These are phyloP conservation scores for Mycosphaerelloides madeirae DNA, from an alignment of 2,329 filamentous ascomycete species.

Conservation along the genomic window DNA sequence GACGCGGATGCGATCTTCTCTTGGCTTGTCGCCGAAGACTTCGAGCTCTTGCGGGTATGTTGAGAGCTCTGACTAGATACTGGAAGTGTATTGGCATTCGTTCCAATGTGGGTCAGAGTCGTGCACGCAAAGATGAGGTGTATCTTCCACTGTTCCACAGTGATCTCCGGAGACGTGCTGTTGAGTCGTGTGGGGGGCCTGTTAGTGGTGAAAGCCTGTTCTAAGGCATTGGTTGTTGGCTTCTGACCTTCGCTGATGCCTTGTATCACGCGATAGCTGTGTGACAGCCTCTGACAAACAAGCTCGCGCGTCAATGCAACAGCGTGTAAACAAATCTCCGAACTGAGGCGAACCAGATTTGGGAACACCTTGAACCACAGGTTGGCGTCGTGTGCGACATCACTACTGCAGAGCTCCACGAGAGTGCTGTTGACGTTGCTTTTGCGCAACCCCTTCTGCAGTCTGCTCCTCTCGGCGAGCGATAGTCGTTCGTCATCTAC, in stretches of 20 bases:
- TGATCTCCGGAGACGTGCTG: constrained; percentile 73
- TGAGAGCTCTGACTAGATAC: constrained; percentile 54
- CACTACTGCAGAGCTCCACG: constrained; percentile 91
- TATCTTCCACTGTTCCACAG: constrained; percentile 96
- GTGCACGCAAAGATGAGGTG: constrained; percentile 97
- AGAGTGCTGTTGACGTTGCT: constrained; percentile 79
- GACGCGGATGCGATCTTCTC: constrained; percentile 83
- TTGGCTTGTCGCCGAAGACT: constrained; percentile 57
- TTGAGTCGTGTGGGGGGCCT: constrained; percentile 39
- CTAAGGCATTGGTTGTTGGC: constrained; percentile 53
- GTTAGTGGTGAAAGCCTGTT: constrained; percentile 44
- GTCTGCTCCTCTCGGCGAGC: constrained; percentile 82
- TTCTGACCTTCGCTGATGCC: constrained; percentile 66
- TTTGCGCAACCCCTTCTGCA: constrained; percentile 84
- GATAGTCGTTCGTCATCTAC: constrained; percentile 89
- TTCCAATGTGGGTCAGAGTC: constrained; percentile 70
- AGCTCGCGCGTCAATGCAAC: constrained; percentile 87
- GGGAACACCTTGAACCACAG: constrained; percentile 98
- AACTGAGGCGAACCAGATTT: constrained; percentile 84
- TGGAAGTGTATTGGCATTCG: constrained; percentile 56
- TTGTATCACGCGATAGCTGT: constrained; percentile 85
- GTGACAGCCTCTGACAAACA: constrained; percentile 83
- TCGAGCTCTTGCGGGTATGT: constrained; percentile 77
- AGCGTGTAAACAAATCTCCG: constrained; percentile 84
- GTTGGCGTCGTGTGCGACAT: constrained; percentile 88